phyloP scores from a whole-genome alignment of 306 rosid genomes.

The Vachellia collinsii region DNA sequence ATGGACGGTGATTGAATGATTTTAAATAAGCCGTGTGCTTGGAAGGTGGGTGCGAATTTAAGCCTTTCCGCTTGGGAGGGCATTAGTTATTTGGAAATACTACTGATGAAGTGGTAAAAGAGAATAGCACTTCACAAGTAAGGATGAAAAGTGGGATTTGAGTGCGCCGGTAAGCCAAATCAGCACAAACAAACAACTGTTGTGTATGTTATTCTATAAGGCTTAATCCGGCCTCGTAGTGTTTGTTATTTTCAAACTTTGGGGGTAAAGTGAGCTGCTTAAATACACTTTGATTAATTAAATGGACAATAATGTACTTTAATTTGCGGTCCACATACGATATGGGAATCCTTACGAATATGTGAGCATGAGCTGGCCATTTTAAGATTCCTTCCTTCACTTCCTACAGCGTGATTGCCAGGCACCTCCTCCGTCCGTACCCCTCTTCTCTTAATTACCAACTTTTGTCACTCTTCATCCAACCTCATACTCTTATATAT shows the following conservation, averaged over 20 bases:
- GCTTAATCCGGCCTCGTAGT: background rate
- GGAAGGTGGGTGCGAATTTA: background rate
- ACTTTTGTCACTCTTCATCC: background rate
- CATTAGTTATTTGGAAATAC: constrained; percentile 11
- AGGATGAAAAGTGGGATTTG: constrained; percentile 39
- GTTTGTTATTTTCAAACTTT: constrained; percentile 12
- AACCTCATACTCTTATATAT: too few relatives aligned
- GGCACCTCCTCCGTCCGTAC: background rate
- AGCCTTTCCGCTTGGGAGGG: constrained; percentile 19
- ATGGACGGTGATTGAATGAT: background rate
- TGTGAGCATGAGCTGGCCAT: background rate
- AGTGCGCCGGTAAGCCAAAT: constrained; percentile 26
- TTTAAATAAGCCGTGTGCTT: background rate
- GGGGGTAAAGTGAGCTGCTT: background rate
- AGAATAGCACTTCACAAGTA: constrained; percentile 25
- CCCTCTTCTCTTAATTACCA: background rate
- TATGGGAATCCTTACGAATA: constrained; percentile 27
- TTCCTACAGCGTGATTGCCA: background rate
- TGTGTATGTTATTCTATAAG: background rate
- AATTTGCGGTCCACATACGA: constrained; percentile 10
- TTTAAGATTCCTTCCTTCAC: constrained; percentile 8
- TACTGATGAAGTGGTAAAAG: background rate
- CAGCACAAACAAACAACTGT: background rate
- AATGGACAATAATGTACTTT: constrained; percentile 13
- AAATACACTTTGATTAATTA: background rate